phyloP scores from a whole-genome alignment of 2,329 filamentous ascomycete species.

The Pseudogymnoascus sp. region DNA sequence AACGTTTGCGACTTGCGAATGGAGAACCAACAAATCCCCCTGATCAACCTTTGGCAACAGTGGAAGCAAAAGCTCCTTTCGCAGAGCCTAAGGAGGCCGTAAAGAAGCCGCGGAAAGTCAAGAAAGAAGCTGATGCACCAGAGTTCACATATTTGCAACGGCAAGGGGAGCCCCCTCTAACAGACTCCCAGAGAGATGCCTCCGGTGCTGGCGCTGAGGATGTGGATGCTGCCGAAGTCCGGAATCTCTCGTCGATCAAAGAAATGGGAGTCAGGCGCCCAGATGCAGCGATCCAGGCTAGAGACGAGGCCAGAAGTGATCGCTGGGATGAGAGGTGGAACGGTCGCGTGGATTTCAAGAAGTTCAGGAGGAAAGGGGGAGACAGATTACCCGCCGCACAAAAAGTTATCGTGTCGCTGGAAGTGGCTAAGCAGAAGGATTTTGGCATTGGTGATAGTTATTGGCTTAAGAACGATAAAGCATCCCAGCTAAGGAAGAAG shows the following conservation, averaged over 20 bases:
- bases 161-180: constrained; percentile 57
- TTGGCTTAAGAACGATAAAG: constrained; percentile 33
- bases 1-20: constrained; percentile 30
- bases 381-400: constrained; percentile 24
- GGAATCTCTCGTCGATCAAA: constrained; percentile 67
- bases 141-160: constrained; percentile 53
- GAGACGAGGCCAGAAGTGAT: constrained; percentile 35
- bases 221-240: constrained; percentile 65
- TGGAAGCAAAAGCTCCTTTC: constrained; percentile 11
- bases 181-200: constrained; percentile 45
- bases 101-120: constrained; percentile 29
- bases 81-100: constrained; percentile 22
- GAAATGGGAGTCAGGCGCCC: constrained; percentile 55
- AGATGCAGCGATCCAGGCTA: constrained; percentile 22
- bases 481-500: neutral
- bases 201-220: constrained; percentile 49
- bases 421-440: constrained; percentile 50
- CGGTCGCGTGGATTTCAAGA: constrained; percentile 92
- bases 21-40: constrained; percentile 24
- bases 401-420: constrained; percentile 48
- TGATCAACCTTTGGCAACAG: constrained; percentile 13
- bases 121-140: constrained; percentile 59
- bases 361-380: constrained; percentile 56
- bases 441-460: constrained; percentile 52
- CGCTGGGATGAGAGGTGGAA: constrained; percentile 89